Conservation (phyloP, 176 grass and related monocot genomes). For the Ensete ventricosum region DNA sequence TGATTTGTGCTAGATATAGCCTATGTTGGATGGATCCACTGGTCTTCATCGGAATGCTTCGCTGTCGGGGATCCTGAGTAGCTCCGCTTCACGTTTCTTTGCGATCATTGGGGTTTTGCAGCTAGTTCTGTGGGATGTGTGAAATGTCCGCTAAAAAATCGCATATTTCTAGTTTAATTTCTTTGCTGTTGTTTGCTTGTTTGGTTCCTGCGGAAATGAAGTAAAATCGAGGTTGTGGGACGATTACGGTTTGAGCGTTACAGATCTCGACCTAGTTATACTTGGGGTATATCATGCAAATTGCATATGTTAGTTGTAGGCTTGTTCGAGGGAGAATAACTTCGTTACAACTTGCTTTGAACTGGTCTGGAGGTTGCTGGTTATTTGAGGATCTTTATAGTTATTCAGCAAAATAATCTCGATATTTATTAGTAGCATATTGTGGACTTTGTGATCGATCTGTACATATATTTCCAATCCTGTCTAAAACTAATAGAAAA, state of each 20-base stretch:
- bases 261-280: background rate
- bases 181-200: background rate
- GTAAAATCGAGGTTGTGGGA: background rate
- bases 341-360: background rate
- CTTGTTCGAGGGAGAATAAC: background rate
- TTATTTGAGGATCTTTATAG: background rate
- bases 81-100: background rate
- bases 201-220: background rate
- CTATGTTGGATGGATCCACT: background rate
- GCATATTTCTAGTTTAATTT: background rate
- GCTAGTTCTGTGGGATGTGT: background rate
- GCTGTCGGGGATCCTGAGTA: background rate
- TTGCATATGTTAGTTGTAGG: background rate
- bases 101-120: background rate
- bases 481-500: background rate
- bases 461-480: too few relatives aligned
- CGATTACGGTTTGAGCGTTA: background rate
- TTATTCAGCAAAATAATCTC: too few relatives aligned
- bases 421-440: too few relatives aligned
- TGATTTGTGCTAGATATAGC: background rate
- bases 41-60: background rate
- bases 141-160: background rate
- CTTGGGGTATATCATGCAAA: background rate
- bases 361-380: background rate
- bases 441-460: too few relatives aligned